Conservation (phyloP, 306 rosid genomes). For the Vicia villosa region DNA sequence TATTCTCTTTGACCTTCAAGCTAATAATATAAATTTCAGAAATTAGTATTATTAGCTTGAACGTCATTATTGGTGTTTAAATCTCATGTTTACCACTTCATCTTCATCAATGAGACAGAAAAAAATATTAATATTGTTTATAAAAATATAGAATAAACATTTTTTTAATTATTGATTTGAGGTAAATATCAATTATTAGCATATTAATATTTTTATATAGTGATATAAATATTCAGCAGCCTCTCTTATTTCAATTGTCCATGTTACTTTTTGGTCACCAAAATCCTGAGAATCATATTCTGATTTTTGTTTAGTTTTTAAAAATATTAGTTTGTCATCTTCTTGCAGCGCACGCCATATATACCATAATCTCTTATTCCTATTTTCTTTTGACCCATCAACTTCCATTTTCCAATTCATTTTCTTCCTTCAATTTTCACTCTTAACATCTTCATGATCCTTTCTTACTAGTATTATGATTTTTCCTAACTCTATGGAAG, state of each 20-base stretch:
- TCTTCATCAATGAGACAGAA: too few species aligned
- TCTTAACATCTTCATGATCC: too few species aligned
- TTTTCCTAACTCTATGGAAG: slow-evolving; percentile 37
- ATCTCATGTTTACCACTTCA: too few species aligned
- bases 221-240: slow-evolving; percentile 31
- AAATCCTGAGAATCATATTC: neutral
- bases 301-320: slow-evolving; percentile 9
- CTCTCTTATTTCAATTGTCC: slow-evolving; percentile 18
- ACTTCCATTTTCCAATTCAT: slow-evolving; percentile 5
- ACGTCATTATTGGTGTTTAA: too few species aligned
- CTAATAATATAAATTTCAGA: too few species aligned
- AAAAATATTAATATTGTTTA: too few species aligned
- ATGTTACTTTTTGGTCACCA: slow-evolving; percentile 32
- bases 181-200: neutral
- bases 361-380: neutral
- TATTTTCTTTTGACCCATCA: neutral
- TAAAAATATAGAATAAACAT: too few species aligned
- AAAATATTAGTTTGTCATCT: slow-evolving; percentile 39
- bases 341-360: slow-evolving; percentile 39
- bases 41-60: too few species aligned
- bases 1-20: too few species aligned
- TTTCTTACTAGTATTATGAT: slow-evolving; percentile 34
- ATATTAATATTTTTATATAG: neutral
- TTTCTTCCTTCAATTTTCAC: too few species aligned
- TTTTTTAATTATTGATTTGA: neutral